These are phyloP conservation scores for Tardiomyces blankii DNA, from an alignment of 1,139 yeast species.

Conservation along the genomic window DNA sequence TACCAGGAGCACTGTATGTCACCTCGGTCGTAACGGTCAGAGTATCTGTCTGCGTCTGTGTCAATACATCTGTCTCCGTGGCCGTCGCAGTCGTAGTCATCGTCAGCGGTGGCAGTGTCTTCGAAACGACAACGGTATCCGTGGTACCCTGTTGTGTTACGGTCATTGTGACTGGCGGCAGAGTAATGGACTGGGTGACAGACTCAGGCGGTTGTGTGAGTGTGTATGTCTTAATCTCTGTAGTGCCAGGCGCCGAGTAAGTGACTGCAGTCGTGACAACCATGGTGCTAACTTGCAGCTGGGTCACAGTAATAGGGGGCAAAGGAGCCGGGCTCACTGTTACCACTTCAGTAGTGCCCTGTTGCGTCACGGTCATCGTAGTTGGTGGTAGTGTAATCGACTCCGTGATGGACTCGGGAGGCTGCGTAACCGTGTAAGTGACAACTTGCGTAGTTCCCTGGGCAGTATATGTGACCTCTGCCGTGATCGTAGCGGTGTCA, in stretches of 20 bases:
- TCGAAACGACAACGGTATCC: not conserved
- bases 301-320: constrained; percentile 1
- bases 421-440: constrained; percentile 1
- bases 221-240: not conserved
- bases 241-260: not conserved
- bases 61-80: constrained; percentile 1
- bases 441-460: constrained; percentile 4
- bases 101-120: constrained; percentile 1
- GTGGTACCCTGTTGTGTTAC: constrained; percentile 2
- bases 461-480: constrained; percentile 1
- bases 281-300: not conserved
- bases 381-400: not conserved
- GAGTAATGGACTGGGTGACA: not conserved
- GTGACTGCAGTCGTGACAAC: not conserved
- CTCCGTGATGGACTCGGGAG: constrained; percentile 2
- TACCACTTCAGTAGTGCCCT: not conserved
- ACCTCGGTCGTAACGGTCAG: constrained; percentile 1
- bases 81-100: constrained; percentile 3
- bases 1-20: constrained; percentile 1
- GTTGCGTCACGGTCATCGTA: constrained; percentile 1
- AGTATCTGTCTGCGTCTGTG: not conserved
- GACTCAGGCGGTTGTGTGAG: constrained; percentile 1
- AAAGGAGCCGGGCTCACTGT: constrained; percentile 1
- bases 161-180: not conserved
- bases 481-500: constrained; percentile 1